Percentiles rank a stretch among this genome's conserved stretches.
Evolutionary conservation across 331 rosid genomes (phyloP).

Genomic region (Prunus yedoensis): DNA sequence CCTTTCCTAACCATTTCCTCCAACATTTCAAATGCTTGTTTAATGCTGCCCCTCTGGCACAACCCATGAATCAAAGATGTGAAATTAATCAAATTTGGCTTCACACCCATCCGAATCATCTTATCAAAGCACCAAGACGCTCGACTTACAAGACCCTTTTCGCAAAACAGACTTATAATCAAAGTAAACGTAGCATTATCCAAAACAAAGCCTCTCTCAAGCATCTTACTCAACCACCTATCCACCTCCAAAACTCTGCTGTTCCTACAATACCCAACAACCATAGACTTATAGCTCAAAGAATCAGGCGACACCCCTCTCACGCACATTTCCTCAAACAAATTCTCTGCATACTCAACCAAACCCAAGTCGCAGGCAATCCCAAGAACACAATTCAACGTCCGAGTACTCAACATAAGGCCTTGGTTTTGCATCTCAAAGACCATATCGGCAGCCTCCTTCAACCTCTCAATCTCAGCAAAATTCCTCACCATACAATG

Average conservation of each 20-base stretch:
- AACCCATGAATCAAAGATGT: constrained; percentile 73
- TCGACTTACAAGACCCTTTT: constrained; percentile 49
- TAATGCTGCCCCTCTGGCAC: constrained; percentile 80
- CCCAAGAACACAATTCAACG: constrained; percentile 47
- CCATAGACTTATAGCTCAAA: constrained; percentile 64
- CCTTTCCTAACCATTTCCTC: constrained; percentile 94
- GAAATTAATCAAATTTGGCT: constrained; percentile 75
- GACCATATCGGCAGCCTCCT: constrained; percentile 75
- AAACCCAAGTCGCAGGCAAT: constrained; percentile 42
- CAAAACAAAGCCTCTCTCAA: constrained; percentile 62
- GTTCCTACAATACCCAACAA: constrained; percentile 56
- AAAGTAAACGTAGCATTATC: constrained; percentile 69
- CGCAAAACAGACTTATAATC: constrained; percentile 49
- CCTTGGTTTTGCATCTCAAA: constrained; percentile 80
- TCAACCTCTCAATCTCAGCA: constrained; percentile 64
- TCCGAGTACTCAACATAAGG: constrained; percentile 45
- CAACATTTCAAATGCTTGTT: constrained; percentile 89
- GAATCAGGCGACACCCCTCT: constrained; percentile 73
- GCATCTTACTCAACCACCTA: constrained; percentile 69
- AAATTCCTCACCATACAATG: constrained; percentile 61
- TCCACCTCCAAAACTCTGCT: constrained; percentile 65
- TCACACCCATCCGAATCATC: constrained; percentile 59
- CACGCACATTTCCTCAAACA: constrained; percentile 76
- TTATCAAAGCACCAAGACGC: constrained; percentile 68
- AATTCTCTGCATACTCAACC: constrained; percentile 64